Base-by-base conservation (phyloP, 2,329 filamentous ascomycete genomes). In the Trichoderma breve region DNA sequence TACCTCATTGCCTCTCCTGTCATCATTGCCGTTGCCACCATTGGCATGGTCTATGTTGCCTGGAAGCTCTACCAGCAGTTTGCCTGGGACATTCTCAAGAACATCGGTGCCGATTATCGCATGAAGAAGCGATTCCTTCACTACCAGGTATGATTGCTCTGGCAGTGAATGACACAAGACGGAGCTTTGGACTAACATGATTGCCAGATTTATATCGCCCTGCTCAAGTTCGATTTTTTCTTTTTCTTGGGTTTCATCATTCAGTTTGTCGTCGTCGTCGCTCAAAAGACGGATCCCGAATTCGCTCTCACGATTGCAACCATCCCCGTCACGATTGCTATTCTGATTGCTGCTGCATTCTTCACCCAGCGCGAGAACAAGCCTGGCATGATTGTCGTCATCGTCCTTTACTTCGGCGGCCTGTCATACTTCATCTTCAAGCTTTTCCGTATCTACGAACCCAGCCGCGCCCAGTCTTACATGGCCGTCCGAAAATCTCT, bases 171-270 rank as follows among this genome's bases (percentile, higher is more conserved):
- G 7, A 1, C 8, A 11, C 3, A 21, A 70, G 26, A 12, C 6
- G 18, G 12, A 36, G 11, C 34, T 6, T 18, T 34, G 9, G 26
- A 24, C 77, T 81, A 74, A 78, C 73, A 21, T 32, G 0, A 3
- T 4, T 7, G 2, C 11, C 32, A 97, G 95, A 95, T 99, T 81
- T 99, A 98, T 83, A 98, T 99, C 78, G 94, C 96, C 47, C 88
- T 99, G 12, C 88, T 99, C 75, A 99, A 99, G 83, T 99, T 99
- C 81, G 96, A 99, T 84, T 98, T 99, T 83, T 99, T 99, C 90
- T 98, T 99, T 86, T 99, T 99, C 87, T 90, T 99, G 65, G 96
- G 95, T 70, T 99, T 99, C 82, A 98, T 96, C 7, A 93, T 99
- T 61, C 96, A 99, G 80, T 99, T 99, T 82, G 88, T 98, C 69